phyloP scores from a whole-genome alignment of 768 basidiomycete species.

The Psilocybe azurescens region DNA sequence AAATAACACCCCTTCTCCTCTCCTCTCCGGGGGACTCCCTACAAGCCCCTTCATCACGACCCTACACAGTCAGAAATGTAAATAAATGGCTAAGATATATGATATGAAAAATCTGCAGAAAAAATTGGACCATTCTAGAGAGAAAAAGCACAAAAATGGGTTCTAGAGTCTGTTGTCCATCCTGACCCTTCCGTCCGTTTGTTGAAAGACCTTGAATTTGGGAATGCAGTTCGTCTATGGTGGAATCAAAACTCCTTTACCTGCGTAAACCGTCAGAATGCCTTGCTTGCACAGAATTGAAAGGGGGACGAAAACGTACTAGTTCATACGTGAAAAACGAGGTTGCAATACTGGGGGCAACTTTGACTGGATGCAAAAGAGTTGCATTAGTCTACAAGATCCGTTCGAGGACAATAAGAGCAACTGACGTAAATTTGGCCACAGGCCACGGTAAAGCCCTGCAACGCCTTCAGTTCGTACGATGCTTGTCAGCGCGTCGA shows the following conservation, averaged over 20 bases:
- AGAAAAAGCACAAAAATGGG: not conserved
- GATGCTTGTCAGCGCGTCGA: constrained; percentile 77
- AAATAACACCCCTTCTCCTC: not conserved
- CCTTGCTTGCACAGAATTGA: not conserved
- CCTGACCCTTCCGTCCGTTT: constrained; percentile 1
- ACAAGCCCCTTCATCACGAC: not conserved
- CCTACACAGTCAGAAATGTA: not conserved
- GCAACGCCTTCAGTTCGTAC: constrained; percentile 73
- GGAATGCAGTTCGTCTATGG: constrained; percentile 17
- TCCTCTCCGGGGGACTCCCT: not conserved
- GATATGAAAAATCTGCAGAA: constrained; percentile 4
- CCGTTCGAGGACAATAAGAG: constrained; percentile 14
- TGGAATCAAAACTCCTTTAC: constrained; percentile 41
- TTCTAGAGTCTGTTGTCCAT: constrained; percentile 2
- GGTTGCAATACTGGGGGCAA: constrained; percentile 89
- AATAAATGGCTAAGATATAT: constrained; percentile 3
- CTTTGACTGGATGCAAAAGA: constrained; percentile 64
- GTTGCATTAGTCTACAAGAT: not conserved
- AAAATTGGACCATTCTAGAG: not conserved
- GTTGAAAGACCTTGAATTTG: not conserved
- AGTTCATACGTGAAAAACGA: constrained; percentile 87
- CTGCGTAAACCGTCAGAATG: constrained; percentile 13
- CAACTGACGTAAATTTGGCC: constrained; percentile 85
- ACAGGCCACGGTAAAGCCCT: constrained; percentile 85
- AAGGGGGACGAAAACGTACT: constrained; percentile 27